Base-by-base conservation (phyloP, 345 rosid species). In the Lepidium aucheri region DNA sequence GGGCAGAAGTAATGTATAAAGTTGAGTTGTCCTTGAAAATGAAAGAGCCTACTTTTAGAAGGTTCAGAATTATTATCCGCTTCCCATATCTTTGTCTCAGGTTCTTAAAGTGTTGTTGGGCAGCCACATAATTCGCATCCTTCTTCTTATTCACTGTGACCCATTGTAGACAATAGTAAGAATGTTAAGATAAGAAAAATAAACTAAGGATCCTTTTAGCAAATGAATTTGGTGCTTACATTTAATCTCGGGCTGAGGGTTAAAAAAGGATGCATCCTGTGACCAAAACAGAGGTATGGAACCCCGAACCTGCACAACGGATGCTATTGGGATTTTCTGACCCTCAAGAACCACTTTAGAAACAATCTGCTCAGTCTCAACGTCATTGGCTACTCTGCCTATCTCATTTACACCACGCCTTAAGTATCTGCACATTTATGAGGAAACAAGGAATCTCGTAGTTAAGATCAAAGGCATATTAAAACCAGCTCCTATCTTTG, bases 301-400 rank as follows among this genome's bases (percentile, higher is more conserved):
- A 54, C 99, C 99, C 69, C 99, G 84, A 32, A 74, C 60, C 83
- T 94, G 99, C 59, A 94, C 97, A 61, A 83, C 86, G 41, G 97
- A 94, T 80, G 95, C 75, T 70, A 90, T 83, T 52, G 83, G 88
- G 59, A 77, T 65, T 38, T 80, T 81, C 60, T 63, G 45, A 54
- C 86, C 95, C 36, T 68, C 84, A 51, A 84, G 83, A 78, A 77
- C 84, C 65, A 83, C 92, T 80, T 79, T 91, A 75, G 81, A 78
- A 68, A 90, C 82, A 62, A 94, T 88, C 63, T 94, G 99, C 62
- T 94, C 99, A 0, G 95, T 90, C 86, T 94, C 99, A 43, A 94
- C 99, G 67, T 90, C 97, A 70, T 94, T 94, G 56, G 99, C 99
- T 46, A 94, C 97, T 75, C 87, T 82, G 58, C 99, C 99, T 74